Evolutionary conservation across 192 early-diverging fungal genomes (phyloP).

Genomic region (Lobosporangium transversale): DNA sequence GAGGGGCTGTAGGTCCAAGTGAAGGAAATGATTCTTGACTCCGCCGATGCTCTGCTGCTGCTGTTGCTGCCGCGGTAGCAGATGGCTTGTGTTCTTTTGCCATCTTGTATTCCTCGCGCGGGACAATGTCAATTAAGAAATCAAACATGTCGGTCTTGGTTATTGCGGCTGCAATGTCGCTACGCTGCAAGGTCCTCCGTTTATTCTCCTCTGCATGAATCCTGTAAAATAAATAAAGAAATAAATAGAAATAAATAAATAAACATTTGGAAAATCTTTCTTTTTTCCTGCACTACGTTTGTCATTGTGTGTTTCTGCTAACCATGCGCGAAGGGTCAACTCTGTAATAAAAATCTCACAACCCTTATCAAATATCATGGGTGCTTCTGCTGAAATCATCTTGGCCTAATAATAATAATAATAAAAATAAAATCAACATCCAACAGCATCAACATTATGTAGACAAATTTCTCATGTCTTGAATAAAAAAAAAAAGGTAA

Average conservation of each 20-base stretch:
- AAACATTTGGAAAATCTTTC: neutral
- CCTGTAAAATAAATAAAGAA: conserved; percentile 51
- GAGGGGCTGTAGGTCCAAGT: conserved; percentile 3
- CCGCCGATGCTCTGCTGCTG: conserved; percentile 23
- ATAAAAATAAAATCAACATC: neutral
- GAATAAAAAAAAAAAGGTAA: neutral
- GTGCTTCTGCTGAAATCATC: conserved; percentile 71
- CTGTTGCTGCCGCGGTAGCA: neutral
- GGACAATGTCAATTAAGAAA: conserved; percentile 97
- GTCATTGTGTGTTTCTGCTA: conserved; percentile 3
- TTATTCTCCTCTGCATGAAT: conserved; percentile 97
- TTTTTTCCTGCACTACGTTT: neutral
- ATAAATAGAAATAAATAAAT: conserved; percentile 1
- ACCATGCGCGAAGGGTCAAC: conserved; percentile 84
- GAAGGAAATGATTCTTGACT: conserved; percentile 44
- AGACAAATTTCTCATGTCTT: too few relatives aligned
- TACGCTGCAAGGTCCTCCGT: conserved; percentile 91
- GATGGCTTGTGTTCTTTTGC: conserved; percentile 25
- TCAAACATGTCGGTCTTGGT: conserved; percentile 95
- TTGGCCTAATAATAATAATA: conserved; percentile 11
- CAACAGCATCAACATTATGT: neutral
- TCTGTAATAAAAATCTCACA: conserved; percentile 97
- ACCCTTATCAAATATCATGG: conserved; percentile 94
- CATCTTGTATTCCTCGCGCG: conserved; percentile 76
- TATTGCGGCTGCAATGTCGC: conserved; percentile 89